phyloP scores from a whole-genome alignment of 306 rosid genomes.

The Quercus gilva region DNA sequence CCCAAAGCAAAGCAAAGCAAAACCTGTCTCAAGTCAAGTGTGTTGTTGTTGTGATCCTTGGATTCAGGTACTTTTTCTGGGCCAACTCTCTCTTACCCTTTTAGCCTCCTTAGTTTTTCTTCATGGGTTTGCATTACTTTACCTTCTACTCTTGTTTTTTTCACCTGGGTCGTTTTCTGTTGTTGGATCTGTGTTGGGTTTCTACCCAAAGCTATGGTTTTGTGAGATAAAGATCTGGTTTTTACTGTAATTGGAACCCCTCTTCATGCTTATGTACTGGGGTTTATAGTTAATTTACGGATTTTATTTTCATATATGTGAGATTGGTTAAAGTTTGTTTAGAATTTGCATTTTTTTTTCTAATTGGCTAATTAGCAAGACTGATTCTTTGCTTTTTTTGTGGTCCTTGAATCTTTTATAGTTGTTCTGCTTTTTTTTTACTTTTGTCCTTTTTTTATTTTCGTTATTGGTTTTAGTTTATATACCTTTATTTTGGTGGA shows the following conservation, averaged over 20 bases:
- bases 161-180: constrained; percentile 47
- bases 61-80: constrained; percentile 49
- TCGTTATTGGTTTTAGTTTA: not conserved
- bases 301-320: not conserved
- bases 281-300: constrained; percentile 4
- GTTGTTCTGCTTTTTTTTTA: constrained; percentile 1
- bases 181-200: constrained; percentile 60
- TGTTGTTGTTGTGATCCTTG: constrained; percentile 36
- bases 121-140: constrained; percentile 17
- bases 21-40: constrained; percentile 13
- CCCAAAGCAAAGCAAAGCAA: constrained; percentile 32
- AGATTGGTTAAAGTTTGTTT: constrained; percentile 10
- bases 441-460: not conserved
- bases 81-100: constrained; percentile 45
- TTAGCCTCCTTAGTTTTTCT: constrained; percentile 34
- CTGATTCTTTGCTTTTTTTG: constrained; percentile 21
- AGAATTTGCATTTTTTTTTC: constrained; percentile 21
- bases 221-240: constrained; percentile 48
- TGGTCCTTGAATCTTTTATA: constrained; percentile 13
- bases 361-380: constrained; percentile 12
- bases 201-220: constrained; percentile 26
- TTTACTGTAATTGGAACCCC: constrained; percentile 33
- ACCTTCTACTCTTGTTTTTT: constrained; percentile 27
- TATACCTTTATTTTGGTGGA: not conserved
- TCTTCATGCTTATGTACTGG: constrained; percentile 25